These are phyloP conservation scores for Saturnispora silvae DNA, from an alignment of 805 yeast species.

Conservation along the genomic window DNA sequence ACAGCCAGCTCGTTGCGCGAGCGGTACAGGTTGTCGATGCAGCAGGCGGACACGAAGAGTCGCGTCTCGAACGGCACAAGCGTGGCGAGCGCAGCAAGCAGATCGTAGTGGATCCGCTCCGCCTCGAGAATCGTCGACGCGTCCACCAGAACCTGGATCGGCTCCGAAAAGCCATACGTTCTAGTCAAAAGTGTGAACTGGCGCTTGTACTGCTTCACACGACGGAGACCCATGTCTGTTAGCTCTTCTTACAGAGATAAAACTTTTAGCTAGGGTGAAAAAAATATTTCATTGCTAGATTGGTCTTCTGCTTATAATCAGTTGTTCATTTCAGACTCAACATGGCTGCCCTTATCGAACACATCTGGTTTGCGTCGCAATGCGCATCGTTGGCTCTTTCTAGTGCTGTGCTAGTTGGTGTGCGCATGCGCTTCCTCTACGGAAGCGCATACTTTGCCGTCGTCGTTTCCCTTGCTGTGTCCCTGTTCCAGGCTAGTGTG, in stretches of 20 bases:
- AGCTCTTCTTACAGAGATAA: neutral
- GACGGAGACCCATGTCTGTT: slow-evolving; percentile 2
- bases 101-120: slow-evolving; percentile 57
- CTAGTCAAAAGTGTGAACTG: slow-evolving; percentile 79
- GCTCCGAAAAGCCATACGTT: slow-evolving; percentile 86
- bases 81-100: slow-evolving; percentile 69
- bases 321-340: no score
- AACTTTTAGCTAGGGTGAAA: no score
- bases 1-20: slow-evolving; percentile 68
- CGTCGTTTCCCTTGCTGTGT: slow-evolving; percentile 64
- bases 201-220: slow-evolving; percentile 49
- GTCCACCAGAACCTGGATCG: slow-evolving; percentile 84
- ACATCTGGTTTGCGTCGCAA: slow-evolving; percentile 59
- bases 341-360: slow-evolving; percentile 1
- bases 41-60: slow-evolving; percentile 91
- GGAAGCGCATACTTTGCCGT: slow-evolving; percentile 52
- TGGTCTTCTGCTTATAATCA: no score
- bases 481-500: slow-evolving; percentile 46
- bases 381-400: slow-evolving; percentile 31
- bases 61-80: slow-evolving; percentile 81
- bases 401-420: slow-evolving; percentile 22
- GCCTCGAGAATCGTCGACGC: slow-evolving; percentile 63
- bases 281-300: no score
- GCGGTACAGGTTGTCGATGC: slow-evolving; percentile 75
- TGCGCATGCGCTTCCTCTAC: slow-evolving; percentile 35